These are phyloP conservation scores for Dicorynia guianensis DNA, from an alignment of 306 rosid genomes.

Conservation along the genomic window DNA sequence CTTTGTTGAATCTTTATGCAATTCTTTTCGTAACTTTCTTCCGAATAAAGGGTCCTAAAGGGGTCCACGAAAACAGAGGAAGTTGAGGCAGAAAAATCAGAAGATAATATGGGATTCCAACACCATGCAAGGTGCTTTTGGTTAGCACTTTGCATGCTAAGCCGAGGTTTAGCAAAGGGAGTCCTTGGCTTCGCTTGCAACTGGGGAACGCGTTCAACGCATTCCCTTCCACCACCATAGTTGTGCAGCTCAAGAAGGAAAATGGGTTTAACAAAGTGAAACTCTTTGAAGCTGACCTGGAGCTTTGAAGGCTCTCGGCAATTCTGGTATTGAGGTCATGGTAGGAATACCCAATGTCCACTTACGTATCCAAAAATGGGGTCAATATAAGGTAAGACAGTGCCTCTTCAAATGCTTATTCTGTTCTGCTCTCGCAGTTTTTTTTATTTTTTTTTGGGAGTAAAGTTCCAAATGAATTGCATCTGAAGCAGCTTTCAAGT, in stretches of 20 bases:
- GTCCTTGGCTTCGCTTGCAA: slow-evolving; percentile 70
- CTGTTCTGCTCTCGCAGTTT: background rate
- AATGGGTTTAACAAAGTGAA: slow-evolving; percentile 88
- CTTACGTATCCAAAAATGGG: slow-evolving; percentile 69
- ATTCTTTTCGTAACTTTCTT: slow-evolving; percentile 67
- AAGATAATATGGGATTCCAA: slow-evolving; percentile 57
- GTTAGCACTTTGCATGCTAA: slow-evolving; percentile 53
- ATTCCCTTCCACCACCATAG: slow-evolving; percentile 65
- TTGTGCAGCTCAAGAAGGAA: slow-evolving; percentile 77
- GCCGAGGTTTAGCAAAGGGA: slow-evolving; percentile 51
- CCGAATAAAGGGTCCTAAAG: slow-evolving; percentile 42
- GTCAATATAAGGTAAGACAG: slow-evolving; percentile 68
- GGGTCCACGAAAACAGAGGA: slow-evolving; percentile 2
- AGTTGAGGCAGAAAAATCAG: slow-evolving; percentile 11
- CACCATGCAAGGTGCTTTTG: slow-evolving; percentile 37
- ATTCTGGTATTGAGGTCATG: slow-evolving; percentile 82
- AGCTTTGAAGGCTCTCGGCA: slow-evolving; percentile 82
- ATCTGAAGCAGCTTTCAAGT: background rate
- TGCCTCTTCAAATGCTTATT: background rate
- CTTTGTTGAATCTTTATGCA: slow-evolving; percentile 53
- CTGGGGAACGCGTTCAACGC: slow-evolving; percentile 85
- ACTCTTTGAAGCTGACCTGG: slow-evolving; percentile 86
- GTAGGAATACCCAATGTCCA: slow-evolving; percentile 86
- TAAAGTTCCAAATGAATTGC: slow-evolving; percentile 16
- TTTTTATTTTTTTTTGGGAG: too few species aligned